phyloP scores from a whole-genome alignment of 139 green algal genomes.

The Coelastrella sp. region DNA sequence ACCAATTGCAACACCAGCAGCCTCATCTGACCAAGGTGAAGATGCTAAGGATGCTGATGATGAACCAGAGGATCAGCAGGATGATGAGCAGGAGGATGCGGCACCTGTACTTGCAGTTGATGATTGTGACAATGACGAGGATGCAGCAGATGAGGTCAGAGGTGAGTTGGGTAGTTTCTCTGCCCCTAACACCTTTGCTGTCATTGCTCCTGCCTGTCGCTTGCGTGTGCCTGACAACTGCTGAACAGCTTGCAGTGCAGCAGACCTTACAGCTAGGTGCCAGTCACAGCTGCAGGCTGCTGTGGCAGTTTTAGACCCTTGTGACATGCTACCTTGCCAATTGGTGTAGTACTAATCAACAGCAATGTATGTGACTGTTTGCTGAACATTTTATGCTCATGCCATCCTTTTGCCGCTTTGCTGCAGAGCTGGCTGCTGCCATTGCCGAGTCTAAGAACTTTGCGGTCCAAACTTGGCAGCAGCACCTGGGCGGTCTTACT shows the following conservation, averaged over 20 bases:
- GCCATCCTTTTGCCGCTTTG: background rate
- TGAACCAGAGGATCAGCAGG: background rate
- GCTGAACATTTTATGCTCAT: too few relatives aligned
- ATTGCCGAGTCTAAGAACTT: conserved; percentile 1
- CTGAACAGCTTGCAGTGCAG: background rate
- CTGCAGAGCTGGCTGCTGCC: background rate
- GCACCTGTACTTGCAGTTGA: background rate
- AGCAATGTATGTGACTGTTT: too few relatives aligned
- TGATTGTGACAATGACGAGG: background rate
- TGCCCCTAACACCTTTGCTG: background rate
- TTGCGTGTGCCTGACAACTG: background rate
- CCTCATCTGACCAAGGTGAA: background rate
- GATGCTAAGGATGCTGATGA: background rate
- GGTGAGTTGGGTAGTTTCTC: background rate
- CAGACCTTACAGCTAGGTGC: background rate
- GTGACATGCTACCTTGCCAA: too few relatives aligned
- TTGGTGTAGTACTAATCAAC: too few relatives aligned
- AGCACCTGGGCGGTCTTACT: background rate
- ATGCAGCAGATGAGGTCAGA: background rate
- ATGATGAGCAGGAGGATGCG: background rate
- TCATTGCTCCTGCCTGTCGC: background rate
- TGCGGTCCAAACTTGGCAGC: conserved; percentile 26
- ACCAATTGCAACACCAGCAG: background rate
- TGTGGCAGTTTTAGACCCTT: too few relatives aligned
- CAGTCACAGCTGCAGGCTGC: too few relatives aligned